Percentiles rank a stretch among this genome's conserved stretches.
phyloP scores from a whole-genome alignment of 2,329 filamentous ascomycete species.

The Diplodia scrobiculata region DNA sequence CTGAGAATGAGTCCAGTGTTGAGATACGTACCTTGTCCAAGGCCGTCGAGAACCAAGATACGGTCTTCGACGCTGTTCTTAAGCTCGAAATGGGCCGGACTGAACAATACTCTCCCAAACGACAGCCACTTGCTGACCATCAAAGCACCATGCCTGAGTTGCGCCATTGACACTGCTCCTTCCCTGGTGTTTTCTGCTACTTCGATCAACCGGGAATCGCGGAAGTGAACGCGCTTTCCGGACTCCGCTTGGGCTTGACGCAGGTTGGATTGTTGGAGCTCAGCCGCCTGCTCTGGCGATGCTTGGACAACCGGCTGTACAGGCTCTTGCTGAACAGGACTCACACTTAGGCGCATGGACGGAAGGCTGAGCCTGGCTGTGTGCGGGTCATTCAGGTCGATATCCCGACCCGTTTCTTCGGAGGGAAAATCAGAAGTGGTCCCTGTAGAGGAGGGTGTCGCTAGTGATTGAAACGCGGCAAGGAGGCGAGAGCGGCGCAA shows the following conservation, averaged over 20 bases:
- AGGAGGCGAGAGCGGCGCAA: constrained; percentile 55
- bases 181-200: constrained; percentile 44
- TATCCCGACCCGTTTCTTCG: constrained; percentile 3
- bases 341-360: constrained; percentile 23
- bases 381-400: constrained; percentile 12
- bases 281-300: constrained; percentile 29
- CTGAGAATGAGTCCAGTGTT: neutral
- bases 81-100: constrained; percentile 73
- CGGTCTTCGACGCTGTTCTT: constrained; percentile 60
- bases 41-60: constrained; percentile 77
- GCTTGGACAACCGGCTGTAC: constrained; percentile 43
- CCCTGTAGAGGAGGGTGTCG: constrained; percentile 38
- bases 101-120: constrained; percentile 81
- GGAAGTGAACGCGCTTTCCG: constrained; percentile 37
- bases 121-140: constrained; percentile 87
- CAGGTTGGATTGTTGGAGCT: neutral
- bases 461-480: constrained; percentile 48
- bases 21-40: constrained; percentile 63
- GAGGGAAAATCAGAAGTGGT: constrained; percentile 5
- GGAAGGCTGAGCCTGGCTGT: constrained; percentile 28
- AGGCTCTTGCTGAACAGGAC: constrained; percentile 31
- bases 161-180: constrained; percentile 61
- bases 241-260: neutral
- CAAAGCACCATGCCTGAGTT: constrained; percentile 76
- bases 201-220: constrained; percentile 62